Evolutionary conservation across 257 asterid species (phyloP), one percentile per base, ranked within the genome.

Genomic region (Plantago ovata): DNA sequence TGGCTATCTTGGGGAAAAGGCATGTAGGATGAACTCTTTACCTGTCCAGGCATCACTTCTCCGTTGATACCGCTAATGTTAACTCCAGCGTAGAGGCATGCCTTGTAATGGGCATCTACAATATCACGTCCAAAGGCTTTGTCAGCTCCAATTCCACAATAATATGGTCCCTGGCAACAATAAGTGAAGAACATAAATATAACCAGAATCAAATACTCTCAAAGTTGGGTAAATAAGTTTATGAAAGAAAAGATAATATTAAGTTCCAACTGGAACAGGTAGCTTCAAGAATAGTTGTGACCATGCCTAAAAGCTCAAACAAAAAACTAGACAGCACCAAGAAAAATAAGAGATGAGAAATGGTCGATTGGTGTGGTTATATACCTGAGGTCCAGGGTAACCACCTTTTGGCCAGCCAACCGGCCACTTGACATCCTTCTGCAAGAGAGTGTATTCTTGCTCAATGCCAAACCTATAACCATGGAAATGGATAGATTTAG

Each of bases 341-440:
- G 13, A 12, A 38, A n/a, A 11, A 20, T 36, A 61, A 61, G 49
- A 52, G 14, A 22, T 10, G n/a, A 43, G 19, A 36, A 45, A 51
- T 32, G 36, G 53, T 60, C 32, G 4, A 60, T 28, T 11, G 18
- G 33, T 45, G n/a, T 16, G 32, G 1, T 36, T 14, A 14, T 23
- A 39, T 50, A 81, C 87, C 87, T 81, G 87, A 39, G 87, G 84
- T 44, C 84, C 84, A 15, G 87, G 87, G 32, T n/a, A 81, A 39
- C 87, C 87, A 18, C 87, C 84, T 20, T 61, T 11, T 15, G 84
- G 84, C 87, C 87, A 81, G 36, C 87, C 87, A 18, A 81, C 57
- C 3, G 87, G 87, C 87, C 87, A 81, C 33, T 65, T 77, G 13
- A 78, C 69, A 23, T 72, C 74, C 70, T 60, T 81, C 57, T 81